Conservation (phyloP, 139 green algal genomes). For the Coelastrella sp. region DNA sequence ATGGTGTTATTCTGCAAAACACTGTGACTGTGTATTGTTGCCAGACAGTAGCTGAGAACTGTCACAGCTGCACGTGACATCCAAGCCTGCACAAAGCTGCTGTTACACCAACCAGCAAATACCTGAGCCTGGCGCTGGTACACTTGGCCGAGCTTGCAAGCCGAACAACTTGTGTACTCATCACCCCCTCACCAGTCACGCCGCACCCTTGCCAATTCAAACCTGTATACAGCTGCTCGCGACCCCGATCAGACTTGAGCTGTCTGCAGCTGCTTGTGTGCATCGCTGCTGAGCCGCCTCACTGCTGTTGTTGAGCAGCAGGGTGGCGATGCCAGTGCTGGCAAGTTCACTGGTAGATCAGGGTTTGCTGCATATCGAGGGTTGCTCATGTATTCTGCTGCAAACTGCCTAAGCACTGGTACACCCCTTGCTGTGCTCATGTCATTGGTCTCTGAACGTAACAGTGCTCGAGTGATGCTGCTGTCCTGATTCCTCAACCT, state of each 20-base stretch:
- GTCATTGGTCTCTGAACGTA: neutral
- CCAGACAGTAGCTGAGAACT: too few species aligned
- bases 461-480: neutral
- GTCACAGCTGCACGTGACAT: too few species aligned
- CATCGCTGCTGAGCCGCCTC: neutral
- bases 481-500: neutral
- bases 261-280: neutral
- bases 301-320: neutral
- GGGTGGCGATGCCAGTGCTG: neutral
- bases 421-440: neutral
- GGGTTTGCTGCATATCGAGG: neutral
- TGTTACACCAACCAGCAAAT: too few species aligned
- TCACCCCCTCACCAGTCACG: too few species aligned
- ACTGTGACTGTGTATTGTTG: too few species aligned
- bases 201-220: too few species aligned
- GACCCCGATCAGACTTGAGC: neutral
- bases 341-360: neutral
- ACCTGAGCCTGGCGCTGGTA: too few species aligned
- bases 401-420: neutral
- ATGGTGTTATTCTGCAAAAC: too few species aligned
- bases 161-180: too few species aligned
- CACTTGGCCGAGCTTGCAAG: too few species aligned
- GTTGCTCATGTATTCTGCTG: neutral
- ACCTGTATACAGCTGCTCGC: too few species aligned
- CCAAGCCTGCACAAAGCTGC: too few species aligned